These are phyloP conservation scores for Trametes cinnabarina DNA, from an alignment of 768 basidiomycete species.

Conservation along the genomic window DNA sequence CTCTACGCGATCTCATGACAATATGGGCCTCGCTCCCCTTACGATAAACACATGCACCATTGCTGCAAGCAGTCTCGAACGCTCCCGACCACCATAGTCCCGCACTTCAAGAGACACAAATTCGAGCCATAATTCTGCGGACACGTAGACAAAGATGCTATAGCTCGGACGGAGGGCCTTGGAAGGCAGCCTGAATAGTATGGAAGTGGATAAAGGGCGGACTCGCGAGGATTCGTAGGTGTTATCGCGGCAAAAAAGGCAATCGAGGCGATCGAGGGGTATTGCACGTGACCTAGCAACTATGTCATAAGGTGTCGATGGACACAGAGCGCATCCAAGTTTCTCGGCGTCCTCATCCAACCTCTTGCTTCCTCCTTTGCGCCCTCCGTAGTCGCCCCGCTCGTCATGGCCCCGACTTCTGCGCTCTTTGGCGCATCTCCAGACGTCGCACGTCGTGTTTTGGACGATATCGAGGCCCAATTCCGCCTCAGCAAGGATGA, in stretches of 20 bases:
- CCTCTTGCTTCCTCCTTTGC: conserved; percentile 1
- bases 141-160: background rate
- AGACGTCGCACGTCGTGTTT: conserved; percentile 44
- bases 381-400: background rate
- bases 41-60: background rate
- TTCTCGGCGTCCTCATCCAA: conserved; percentile 14
- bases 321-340: conserved; percentile 11
- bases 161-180: background rate
- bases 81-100: conserved; percentile 5
- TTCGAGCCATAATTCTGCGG: background rate
- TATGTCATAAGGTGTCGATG: conserved; percentile 24
- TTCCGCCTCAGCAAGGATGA: conserved; percentile 63
- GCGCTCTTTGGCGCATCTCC: conserved; percentile 35
- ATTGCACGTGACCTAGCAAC: conserved; percentile 12
- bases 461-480: conserved; percentile 67
- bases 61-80: background rate
- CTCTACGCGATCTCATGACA: no score
- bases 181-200: background rate
- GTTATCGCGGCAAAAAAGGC: conserved; percentile 7
- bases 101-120: no score
- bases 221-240: background rate
- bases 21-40: background rate
- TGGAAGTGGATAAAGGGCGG: background rate
- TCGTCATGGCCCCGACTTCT: conserved; percentile 39
- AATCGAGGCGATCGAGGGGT: background rate